These are phyloP conservation scores for Kwoniella heveanensis DNA, from an alignment of 768 basidiomycete genomes.

Conservation along the genomic window DNA sequence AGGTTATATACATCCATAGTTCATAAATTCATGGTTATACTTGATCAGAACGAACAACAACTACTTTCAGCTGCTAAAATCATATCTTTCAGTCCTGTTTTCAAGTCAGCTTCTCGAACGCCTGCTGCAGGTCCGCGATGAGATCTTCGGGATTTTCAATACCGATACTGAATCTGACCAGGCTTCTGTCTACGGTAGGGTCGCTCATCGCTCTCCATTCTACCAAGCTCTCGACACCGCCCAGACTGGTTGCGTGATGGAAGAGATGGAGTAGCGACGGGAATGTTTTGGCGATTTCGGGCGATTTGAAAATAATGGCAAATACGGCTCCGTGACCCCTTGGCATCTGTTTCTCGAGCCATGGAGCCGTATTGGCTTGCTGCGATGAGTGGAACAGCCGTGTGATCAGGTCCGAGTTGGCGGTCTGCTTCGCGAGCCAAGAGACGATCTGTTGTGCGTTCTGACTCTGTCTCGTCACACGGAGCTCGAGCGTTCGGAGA, in stretches of 20 bases:
- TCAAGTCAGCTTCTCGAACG: conserved; percentile 58
- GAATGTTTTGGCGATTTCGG: not conserved
- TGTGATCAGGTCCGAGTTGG: not conserved
- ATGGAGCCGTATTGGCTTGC: not conserved
- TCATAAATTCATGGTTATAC: not conserved
- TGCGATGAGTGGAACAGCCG: not conserved
- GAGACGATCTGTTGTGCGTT: not conserved
- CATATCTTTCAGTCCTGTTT: not conserved
- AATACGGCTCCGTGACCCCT: not conserved
- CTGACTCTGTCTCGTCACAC: not conserved
- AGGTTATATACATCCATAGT: too few relatives aligned
- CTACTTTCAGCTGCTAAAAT: too few relatives aligned
- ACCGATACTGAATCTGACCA: conserved; percentile 81
- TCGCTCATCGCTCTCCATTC: conserved; percentile 59
- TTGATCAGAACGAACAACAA: too few relatives aligned
- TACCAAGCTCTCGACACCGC: conserved; percentile 87
- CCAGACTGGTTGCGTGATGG: conserved; percentile 72
- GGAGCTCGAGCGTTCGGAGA: not conserved
- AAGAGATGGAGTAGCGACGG: not conserved
- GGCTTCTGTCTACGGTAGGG: conserved; percentile 49
- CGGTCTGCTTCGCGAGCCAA: not conserved
- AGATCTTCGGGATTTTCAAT: conserved; percentile 86
- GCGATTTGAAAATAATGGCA: not conserved
- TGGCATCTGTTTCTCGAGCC: not conserved
- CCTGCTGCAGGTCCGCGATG: conserved; percentile 69